Evolutionary conservation across 805 yeast genomes (phyloP), one percentile per base, ranked within the genome.

Genomic region (Candida pseudoglaebosa): DNA sequence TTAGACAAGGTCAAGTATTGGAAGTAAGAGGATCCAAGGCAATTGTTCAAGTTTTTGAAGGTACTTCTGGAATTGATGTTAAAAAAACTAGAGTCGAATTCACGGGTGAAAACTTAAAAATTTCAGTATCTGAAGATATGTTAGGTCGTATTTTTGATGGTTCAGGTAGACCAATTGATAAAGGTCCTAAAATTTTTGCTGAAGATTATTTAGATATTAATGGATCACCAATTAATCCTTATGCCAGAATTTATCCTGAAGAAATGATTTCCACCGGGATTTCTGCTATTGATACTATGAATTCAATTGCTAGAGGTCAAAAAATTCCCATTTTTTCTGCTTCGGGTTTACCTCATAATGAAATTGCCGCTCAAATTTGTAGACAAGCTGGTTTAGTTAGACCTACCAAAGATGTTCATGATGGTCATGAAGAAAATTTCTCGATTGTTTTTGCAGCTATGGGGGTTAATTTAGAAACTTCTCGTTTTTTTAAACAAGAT

Each of bases 181-280:
- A 89, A 54, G 99, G 99, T 46, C 99, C 99, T 49, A 86, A 85
- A 67, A 96, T 93, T 38, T 84, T 93, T 59, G 99, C 99, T 41
- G 99, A 93, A 68, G 99, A 93, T 65, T 93, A 89, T 67, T 75
- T 93, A 65, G 99, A 93, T 66, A 95, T 93, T 62, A 95, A 93
- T 64, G 99, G 99, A 42, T 89, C 98, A 31, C 98, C 99, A 58
- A 93, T 93, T 67, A 93, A 93, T 62, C 99, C 99, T 39, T 93
- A 70, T 64, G 95, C 97, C 32, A 90, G 99, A 71, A 93, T 93
- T 53, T 95, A 95, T 64, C 99, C 99, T 21, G 99, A 93, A 75
- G 99, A 93, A 73, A 93, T 93, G 99, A 93, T 93, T 55, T 89
- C 97, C 38, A 95, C 99, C 14, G 99, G 99, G 78, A 77, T 93